phyloP scores from a whole-genome alignment of 495 filamentous ascomycete species.

The Pyronema omphalodes region DNA sequence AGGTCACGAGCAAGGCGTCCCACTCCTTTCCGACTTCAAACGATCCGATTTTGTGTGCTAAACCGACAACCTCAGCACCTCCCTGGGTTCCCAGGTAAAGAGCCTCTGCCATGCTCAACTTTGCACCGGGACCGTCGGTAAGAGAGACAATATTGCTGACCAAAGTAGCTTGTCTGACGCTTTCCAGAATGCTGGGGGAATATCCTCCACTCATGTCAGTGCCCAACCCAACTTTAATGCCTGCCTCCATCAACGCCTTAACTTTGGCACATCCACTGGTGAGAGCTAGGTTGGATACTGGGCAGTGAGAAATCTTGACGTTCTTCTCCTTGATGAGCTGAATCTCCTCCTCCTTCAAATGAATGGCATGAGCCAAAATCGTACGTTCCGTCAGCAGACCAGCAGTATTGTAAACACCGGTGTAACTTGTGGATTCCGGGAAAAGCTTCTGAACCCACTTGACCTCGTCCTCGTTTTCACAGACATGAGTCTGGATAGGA shows the following conservation, averaged over 20 bases:
- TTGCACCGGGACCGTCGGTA: constrained; percentile 28
- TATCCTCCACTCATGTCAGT: constrained; percentile 86
- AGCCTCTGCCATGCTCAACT: constrained; percentile 68
- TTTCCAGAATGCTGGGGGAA: constrained; percentile 55
- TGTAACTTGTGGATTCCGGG: constrained; percentile 44
- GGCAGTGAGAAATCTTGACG: constrained; percentile 66
- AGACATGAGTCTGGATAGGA: constrained; percentile 79
- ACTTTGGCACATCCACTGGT: constrained; percentile 58
- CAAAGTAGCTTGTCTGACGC: constrained; percentile 57
- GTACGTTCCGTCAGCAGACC: constrained; percentile 52
- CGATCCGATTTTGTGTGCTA: constrained; percentile 47
- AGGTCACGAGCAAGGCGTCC: constrained; percentile 65
- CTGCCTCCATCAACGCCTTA: constrained; percentile 48
- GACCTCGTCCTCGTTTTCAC: constrained; percentile 61
- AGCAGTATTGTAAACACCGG: constrained; percentile 56
- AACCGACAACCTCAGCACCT: constrained; percentile 57
- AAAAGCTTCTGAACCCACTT: constrained; percentile 51
- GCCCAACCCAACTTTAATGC: constrained; percentile 63
- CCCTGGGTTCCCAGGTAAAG: constrained; percentile 69
- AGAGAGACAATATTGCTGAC: constrained; percentile 51
- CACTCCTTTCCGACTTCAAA: constrained; percentile 79
- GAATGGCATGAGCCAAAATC: constrained; percentile 73
- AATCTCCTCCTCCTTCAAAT: constrained; percentile 47
- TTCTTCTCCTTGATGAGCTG: constrained; percentile 39
- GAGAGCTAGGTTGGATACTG: constrained; percentile 63